Evolutionary conservation across 2,329 filamentous ascomycete genomes (phyloP), one percentile per base, ranked within the genome.

Genomic region (Claviceps arundinis): DNA sequence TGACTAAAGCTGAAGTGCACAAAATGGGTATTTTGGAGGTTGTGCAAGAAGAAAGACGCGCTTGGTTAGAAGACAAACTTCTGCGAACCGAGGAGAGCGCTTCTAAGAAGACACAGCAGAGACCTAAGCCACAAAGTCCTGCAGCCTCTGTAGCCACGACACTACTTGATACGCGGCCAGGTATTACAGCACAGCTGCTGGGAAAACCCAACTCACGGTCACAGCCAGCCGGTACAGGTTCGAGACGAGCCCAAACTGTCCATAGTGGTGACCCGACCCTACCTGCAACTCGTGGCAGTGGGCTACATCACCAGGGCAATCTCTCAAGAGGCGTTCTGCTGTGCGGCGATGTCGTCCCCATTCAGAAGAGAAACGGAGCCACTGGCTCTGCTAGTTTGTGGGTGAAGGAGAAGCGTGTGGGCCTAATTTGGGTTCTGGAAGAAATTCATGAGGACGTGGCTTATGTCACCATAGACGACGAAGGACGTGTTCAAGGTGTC

Each of bases 301-400:
- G 73, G 59, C 30, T 34, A 34, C 77, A 89, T 59, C 85, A 90
- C 60, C 76, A 81, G 50, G 80, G 78, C 58, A 85, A 79, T 60
- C 89, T 87, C 57, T 94, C 89, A 24, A 78, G 89, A 59, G 91
- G 91, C 3, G 93, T 98, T 26, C 69, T 98, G 50, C 76, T 98
- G 1, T 98, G 93, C 60, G 93, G 93, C 44, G 93, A 98, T 65
- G 91, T 98, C n/a, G 89, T 98, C 17, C 93, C 93, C 0, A 98
- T 98, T 54, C 87, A 90, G 65, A 98, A 97, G 69, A 82, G 93
- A 55, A 95, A 98, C 61, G 93, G 93, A 4, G 80, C 85, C 11
- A 91, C 85, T 4, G 93, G 93, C 2, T 90, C 93, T 53, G 93
- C 93, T 40, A 97, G 90, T 68, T 72, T 98, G 41, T 98, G 93